Evolutionary conservation across 2,329 filamentous ascomycete species (phyloP).

Genomic region (Claviceps fusiformis): DNA sequence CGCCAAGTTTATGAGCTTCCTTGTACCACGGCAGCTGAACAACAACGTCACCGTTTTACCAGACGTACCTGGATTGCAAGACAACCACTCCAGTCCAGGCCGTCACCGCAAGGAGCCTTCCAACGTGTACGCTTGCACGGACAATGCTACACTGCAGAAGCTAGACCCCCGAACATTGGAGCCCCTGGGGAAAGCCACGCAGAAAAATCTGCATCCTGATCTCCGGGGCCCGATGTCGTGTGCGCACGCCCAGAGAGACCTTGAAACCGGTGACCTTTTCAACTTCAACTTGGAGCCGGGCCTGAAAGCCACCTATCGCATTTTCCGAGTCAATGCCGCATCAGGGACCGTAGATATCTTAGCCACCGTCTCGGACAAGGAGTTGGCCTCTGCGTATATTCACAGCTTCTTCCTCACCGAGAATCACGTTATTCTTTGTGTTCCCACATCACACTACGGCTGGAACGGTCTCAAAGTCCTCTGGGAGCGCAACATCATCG

Average conservation of each 20-base stretch:
- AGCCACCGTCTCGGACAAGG: conserved; percentile 43
- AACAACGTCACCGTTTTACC: conserved; percentile 55
- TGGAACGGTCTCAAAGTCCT: conserved; percentile 45
- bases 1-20: conserved; percentile 54
- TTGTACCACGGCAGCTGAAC: conserved; percentile 26
- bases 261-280: conserved; percentile 58
- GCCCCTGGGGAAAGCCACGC: conserved; percentile 49
- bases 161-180: conserved; percentile 61
- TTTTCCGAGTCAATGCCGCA: conserved; percentile 51
- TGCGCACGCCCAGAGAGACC: conserved; percentile 61
- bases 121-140: conserved; percentile 15
- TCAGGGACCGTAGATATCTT: conserved; percentile 58
- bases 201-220: conserved; percentile 50
- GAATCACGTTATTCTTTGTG: conserved; percentile 57
- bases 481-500: conserved; percentile 53
- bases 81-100: background rate
- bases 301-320: conserved; percentile 43
- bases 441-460: conserved; percentile 52
- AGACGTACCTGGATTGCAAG: conserved; percentile 45
- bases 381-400: conserved; percentile 53
- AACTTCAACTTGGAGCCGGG: conserved; percentile 69
- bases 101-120: conserved; percentile 21
- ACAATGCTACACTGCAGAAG: conserved; percentile 44
- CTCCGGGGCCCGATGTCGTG: conserved; percentile 54
- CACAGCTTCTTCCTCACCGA: conserved; percentile 67